Evolutionary conservation across 129 eudicot genomes (phyloP).

Genomic region (Erigeron canadensis): DNA sequence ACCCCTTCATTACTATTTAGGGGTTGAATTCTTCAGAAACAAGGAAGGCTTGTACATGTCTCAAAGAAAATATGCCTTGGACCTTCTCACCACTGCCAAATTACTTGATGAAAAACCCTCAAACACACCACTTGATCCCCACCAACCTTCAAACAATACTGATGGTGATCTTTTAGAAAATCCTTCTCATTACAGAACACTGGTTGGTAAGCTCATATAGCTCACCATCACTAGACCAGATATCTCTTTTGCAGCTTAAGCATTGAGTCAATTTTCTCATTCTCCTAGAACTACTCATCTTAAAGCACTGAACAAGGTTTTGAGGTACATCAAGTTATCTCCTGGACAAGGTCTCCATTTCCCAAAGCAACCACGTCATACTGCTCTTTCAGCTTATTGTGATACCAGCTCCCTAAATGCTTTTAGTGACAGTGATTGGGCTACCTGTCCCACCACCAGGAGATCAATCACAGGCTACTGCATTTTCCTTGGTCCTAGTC

Average conservation of each 20-base stretch:
- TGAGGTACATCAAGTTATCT: not conserved
- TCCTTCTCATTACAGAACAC: not conserved
- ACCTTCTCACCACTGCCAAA: not conserved
- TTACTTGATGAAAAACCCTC: not conserved
- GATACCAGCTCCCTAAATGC: not conserved
- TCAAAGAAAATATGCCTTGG: too few species aligned
- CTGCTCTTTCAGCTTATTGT: too few species aligned
- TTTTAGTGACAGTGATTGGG: not conserved
- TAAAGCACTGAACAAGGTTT: too few species aligned
- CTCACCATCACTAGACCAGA: not conserved
- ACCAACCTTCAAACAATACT: not conserved
- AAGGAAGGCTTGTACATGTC: too few species aligned
- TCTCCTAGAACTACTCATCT: not conserved
- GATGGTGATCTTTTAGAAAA: not conserved
- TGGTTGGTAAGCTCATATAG: not conserved
- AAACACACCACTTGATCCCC: not conserved
- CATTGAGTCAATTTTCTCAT: not conserved
- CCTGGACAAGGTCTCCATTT: not conserved
- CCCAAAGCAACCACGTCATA: too few species aligned
- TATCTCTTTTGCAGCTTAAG: not conserved
- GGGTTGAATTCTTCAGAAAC: not conserved
- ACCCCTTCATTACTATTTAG: not conserved
- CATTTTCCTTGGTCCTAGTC: not conserved
- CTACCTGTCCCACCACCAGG: not conserved
- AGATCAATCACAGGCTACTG: not conserved